A percentile compares a stretch with the other conserved stretches of the same genome.
Conservation (phyloP, 345 rosid genomes). For the Heritiera fomes region DNA sequence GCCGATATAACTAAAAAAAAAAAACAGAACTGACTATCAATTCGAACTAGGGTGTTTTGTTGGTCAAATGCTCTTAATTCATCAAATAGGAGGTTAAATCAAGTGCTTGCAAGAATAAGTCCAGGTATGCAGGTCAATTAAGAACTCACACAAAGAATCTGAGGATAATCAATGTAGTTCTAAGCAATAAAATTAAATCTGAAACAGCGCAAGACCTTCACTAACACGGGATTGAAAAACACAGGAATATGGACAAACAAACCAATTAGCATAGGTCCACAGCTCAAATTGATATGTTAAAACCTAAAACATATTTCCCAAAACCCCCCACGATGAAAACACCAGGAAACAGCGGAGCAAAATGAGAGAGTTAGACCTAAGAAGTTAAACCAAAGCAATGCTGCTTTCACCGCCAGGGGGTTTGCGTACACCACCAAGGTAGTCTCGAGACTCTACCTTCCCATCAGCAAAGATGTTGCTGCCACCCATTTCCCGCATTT, state of each 20-base stretch:
- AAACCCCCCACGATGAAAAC: conserved; percentile 47
- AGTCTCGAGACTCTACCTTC: conserved; percentile 83
- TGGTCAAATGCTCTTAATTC: neutral
- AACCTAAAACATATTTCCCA: conserved; percentile 38
- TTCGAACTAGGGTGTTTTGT: neutral
- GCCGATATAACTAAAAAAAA: neutral
- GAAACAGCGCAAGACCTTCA: conserved; percentile 10
- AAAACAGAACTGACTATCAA: neutral
- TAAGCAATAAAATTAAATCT: conserved; percentile 15
- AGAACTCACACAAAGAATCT: neutral
- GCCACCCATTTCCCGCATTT: conserved; percentile 79
- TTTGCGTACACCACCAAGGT: conserved; percentile 92
- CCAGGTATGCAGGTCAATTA: neutral
- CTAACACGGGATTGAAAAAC: neutral
- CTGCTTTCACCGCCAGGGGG: conserved; percentile 98
- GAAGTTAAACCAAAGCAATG: conserved; percentile 77
- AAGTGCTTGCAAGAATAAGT: neutral
- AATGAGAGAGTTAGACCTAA: conserved; percentile 41
- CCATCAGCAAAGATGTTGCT: conserved; percentile 88
- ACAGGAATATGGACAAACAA: conserved; percentile 9
- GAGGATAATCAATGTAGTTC: neutral
- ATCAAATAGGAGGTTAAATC: no score
- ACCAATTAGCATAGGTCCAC: conserved; percentile 11
- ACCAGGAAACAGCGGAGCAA: conserved; percentile 29
- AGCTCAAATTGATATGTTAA: conserved; percentile 33